Evolutionary conservation across 805 yeast species (phyloP).

Genomic region (Sporopachydermia lactativora): DNA sequence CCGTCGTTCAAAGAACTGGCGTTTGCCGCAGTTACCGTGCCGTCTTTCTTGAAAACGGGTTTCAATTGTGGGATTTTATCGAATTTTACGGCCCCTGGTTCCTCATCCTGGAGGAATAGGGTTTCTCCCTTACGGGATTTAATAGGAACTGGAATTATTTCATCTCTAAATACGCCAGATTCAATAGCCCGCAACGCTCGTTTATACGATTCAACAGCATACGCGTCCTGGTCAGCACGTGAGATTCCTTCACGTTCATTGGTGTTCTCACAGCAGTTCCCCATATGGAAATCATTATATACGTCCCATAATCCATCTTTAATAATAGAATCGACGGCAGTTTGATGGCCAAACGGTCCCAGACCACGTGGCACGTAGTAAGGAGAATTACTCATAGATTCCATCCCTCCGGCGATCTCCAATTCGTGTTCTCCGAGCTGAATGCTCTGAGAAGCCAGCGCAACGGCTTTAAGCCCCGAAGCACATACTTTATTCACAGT

Average conservation of each 20-base stretch:
- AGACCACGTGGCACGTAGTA: slow-evolving; percentile 74
- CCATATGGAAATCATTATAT: slow-evolving; percentile 79
- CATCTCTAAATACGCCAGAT: slow-evolving; percentile 60
- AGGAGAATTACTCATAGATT: slow-evolving; percentile 90
- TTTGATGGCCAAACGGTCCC: slow-evolving; percentile 45
- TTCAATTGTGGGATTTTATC: slow-evolving; percentile 59
- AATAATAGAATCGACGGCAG: slow-evolving; percentile 45
- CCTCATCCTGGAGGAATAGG: slow-evolving; percentile 62
- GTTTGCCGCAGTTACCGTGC: slow-evolving; percentile 93
- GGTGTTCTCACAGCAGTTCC: slow-evolving; percentile 90
- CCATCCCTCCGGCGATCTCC: slow-evolving; percentile 91
- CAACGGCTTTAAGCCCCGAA: slow-evolving; percentile 81
- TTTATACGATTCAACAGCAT: slow-evolving; percentile 66
- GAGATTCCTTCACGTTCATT: slow-evolving; percentile 62
- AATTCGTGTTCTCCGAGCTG: slow-evolving; percentile 73
- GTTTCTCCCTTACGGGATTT: slow-evolving; percentile 57
- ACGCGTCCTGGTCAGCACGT: slow-evolving; percentile 77
- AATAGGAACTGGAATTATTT: slow-evolving; percentile 73
- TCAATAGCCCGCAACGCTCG: slow-evolving; percentile 64
- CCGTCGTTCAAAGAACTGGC: slow-evolving; percentile 93
- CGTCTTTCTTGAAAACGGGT: slow-evolving; percentile 84
- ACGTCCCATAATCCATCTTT: slow-evolving; percentile 86
- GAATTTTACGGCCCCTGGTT: slow-evolving; percentile 55
- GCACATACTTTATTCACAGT: slow-evolving; percentile 95
- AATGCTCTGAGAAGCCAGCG: slow-evolving; percentile 79